Conservation (phyloP, 176 grass and related monocot species). For the Oryza coarctata region DNA sequence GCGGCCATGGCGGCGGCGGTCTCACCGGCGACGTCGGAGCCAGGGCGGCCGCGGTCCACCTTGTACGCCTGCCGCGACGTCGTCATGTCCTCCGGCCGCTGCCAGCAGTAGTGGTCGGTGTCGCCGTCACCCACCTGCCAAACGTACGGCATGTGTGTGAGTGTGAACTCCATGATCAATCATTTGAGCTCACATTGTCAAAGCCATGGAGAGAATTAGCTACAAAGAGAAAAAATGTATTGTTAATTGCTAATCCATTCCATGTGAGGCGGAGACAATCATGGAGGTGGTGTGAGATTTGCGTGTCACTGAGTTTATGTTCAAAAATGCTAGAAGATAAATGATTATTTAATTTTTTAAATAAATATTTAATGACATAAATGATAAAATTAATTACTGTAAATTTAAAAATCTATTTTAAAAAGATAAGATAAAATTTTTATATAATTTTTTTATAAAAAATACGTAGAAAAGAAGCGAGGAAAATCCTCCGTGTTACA, state of each 20-base stretch:
- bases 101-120: constrained; percentile 97
- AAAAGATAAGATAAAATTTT: too few species aligned
- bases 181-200: neutral
- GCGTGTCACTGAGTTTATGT: too few species aligned
- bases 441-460: too few species aligned
- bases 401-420: too few species aligned
- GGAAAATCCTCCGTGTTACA: too few species aligned
- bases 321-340: too few species aligned
- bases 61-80: constrained; percentile 88
- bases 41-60: constrained; percentile 56
- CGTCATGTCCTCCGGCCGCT: constrained; percentile 93
- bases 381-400: too few species aligned
- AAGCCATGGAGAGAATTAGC: neutral
- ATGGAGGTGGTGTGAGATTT: constrained; percentile 34
- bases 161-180: neutral
- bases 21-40: constrained; percentile 79
- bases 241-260: neutral
- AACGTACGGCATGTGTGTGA: too few species aligned
- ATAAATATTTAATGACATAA: too few species aligned
- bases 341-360: too few species aligned
- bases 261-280: constrained; percentile 22
- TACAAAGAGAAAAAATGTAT: neutral
- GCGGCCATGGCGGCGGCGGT: constrained; percentile 78
- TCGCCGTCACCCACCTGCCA: constrained; percentile 92
- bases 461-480: too few species aligned